These are phyloP conservation scores for Edaphochlamys debaryana DNA, from an alignment of 139 green algal species.

Conservation along the genomic window DNA sequence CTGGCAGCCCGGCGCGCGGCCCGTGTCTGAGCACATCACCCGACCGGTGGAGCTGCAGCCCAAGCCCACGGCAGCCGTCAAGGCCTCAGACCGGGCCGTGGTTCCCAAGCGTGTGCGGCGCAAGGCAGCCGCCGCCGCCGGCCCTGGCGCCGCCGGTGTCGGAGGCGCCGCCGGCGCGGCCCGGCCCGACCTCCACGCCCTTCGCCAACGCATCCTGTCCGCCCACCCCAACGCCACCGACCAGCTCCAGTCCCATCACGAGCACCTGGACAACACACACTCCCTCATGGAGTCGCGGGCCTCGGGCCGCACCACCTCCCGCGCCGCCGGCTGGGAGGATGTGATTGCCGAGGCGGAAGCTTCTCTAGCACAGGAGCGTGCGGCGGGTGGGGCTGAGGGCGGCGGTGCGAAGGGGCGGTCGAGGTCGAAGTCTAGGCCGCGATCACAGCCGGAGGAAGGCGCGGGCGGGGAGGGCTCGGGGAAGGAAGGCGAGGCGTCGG, in stretches of 20 bases:
- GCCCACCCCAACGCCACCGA: neutral
- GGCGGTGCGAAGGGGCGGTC: neutral
- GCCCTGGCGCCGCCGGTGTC: neutral
- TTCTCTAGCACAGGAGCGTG: too few relatives aligned
- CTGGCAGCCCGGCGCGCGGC: neutral
- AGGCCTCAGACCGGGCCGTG: neutral
- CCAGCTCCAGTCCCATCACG: neutral
- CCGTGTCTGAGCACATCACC: neutral
- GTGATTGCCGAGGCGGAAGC: too few relatives aligned
- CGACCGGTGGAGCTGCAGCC: slow-evolving; percentile 1
- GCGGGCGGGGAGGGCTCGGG: too few relatives aligned
- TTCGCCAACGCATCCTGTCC: neutral
- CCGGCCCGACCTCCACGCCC: neutral
- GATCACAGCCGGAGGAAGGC: too few relatives aligned
- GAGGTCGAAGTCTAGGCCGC: too few relatives aligned
- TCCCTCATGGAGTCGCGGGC: too few relatives aligned
- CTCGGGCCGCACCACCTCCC: too few relatives aligned
- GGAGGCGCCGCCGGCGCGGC: neutral
- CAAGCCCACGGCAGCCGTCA: neutral
- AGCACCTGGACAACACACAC: neutral
- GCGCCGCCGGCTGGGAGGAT: too few relatives aligned
- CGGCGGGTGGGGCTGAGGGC: too few relatives aligned
- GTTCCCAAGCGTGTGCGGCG: neutral
- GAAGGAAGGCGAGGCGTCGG: too few relatives aligned
- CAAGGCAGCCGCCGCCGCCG: neutral